These are phyloP conservation scores for Boletus patriciae DNA, from an alignment of 768 basidiomycete genomes.

Conservation along the genomic window DNA sequence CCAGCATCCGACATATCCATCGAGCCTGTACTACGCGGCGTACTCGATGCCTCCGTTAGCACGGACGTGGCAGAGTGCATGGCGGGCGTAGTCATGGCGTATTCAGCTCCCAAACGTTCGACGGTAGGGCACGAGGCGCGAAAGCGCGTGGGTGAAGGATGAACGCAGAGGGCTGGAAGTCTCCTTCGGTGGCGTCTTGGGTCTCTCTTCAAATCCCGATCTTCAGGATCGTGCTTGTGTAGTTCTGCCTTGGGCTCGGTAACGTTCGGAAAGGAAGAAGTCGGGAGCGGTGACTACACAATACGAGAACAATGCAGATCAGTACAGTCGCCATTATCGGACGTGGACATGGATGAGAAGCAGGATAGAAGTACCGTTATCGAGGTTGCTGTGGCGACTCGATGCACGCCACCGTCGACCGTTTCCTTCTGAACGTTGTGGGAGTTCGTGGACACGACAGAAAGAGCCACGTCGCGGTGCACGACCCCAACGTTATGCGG, in stretches of 20 bases:
- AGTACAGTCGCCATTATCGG: slow-evolving; percentile 21
- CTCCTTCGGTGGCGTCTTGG: slow-evolving; percentile 18
- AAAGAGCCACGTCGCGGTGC: neutral
- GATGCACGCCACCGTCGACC: slow-evolving; percentile 20
- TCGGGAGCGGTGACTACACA: slow-evolving; percentile 24
- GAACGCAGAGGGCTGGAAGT: slow-evolving; percentile 25
- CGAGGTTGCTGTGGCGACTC: slow-evolving; percentile 28
- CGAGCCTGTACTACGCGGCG: slow-evolving; percentile 22
- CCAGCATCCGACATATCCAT: slow-evolving; percentile 16
- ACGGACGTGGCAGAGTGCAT: slow-evolving; percentile 23
- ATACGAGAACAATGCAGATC: slow-evolving; percentile 13
- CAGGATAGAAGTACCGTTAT: slow-evolving; percentile 31
- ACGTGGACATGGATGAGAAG: slow-evolving; percentile 14
- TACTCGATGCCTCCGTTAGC: slow-evolving; percentile 20
- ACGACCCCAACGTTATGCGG: slow-evolving; percentile 12
- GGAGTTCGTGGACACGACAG: slow-evolving; percentile 4
- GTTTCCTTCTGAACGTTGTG: slow-evolving; percentile 16
- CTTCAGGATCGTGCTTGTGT: slow-evolving; percentile 13
- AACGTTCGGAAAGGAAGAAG: slow-evolving; percentile 18
- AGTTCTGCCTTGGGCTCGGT: slow-evolving; percentile 7
- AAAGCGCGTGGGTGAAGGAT: slow-evolving; percentile 10
- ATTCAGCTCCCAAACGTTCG: slow-evolving; percentile 4
- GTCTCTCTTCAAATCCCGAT: slow-evolving; percentile 12
- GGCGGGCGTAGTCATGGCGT: slow-evolving; percentile 11
- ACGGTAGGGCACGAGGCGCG: slow-evolving; percentile 14